Base-by-base conservation (phyloP, 192 early-diverging fungal genomes). In the Coemansia sp. region DNA sequence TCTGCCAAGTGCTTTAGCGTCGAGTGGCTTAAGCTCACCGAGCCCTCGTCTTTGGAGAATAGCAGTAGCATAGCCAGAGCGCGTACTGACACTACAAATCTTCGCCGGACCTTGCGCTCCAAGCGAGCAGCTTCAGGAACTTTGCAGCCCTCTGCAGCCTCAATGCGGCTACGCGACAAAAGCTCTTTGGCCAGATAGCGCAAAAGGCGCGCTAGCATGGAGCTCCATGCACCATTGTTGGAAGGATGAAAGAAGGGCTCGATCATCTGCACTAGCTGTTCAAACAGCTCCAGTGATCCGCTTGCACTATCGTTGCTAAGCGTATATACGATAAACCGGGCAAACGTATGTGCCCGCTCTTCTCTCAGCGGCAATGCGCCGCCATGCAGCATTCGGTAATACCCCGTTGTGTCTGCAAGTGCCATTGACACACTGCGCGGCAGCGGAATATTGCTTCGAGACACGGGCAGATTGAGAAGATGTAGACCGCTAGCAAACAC, bases 171-270 rank as follows among this genome's bases (percentile, higher is more conserved):
- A 5, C 94, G 76, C 46, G 83, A 73, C 54, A 92, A 63, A 31
- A 93, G 91, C 44, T 88, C 84, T 28, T 54, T 77, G 7, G 82
- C 56, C 26, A 97, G 59, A 31, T 79, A 70, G 21, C 86, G 84
- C 53, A 91, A 39, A 55, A 97, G 88, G 14, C 82, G 72, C 0
- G 89, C 81, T 6, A 97, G 81, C 6, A 71, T 68, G 41, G 79
- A 78, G 16, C 88, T 89, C 94, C 94, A 97, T 46, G 63, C 59
- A 3, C 94, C 94, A 58, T 80, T 78, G 78, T 97, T 97, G n/a
- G 90, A 91, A 11, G 94, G 94, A 68, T 97, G 92, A 57, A 81
- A 93, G 59, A 86, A 96, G 0, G 88, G 86, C 70, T 97, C 94
- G 21, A 86, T 83, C 43, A 92, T 90, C 55, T 87, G 88, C 48